Conservation (phyloP, 495 filamentous ascomycete genomes). For the Parmelia sp. region DNA sequence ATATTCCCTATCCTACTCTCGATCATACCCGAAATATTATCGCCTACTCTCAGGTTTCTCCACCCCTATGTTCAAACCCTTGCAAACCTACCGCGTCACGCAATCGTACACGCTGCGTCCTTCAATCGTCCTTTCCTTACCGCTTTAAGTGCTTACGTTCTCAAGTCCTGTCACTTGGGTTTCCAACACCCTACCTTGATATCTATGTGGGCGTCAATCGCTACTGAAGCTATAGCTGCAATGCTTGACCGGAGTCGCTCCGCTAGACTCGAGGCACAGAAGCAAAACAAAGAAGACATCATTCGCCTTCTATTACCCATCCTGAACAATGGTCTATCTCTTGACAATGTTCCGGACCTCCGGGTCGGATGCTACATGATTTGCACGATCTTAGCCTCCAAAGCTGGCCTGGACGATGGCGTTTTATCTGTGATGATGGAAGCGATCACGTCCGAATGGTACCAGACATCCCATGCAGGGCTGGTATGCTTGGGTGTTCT, state of each 20-base stretch:
- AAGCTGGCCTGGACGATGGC: conserved; percentile 66
- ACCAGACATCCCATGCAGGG: conserved; percentile 58
- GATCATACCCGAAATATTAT: conserved; percentile 66
- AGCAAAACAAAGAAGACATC: conserved; percentile 70
- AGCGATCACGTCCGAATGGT: conserved; percentile 70
- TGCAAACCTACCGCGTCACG: conserved; percentile 66
- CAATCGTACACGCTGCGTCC: conserved; percentile 71
- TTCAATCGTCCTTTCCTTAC: conserved; percentile 65
- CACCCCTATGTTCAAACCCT: conserved; percentile 73
- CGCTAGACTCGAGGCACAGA: conserved; percentile 58
- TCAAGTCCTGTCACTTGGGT: conserved; percentile 57
- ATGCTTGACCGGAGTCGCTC: conserved; percentile 71
- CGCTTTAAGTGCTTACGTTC: conserved; percentile 64
- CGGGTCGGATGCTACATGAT: conserved; percentile 87
- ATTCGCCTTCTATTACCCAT: conserved; percentile 67
- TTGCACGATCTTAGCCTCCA: conserved; percentile 73
- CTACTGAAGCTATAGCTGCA: conserved; percentile 70
- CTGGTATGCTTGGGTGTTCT: conserved; percentile 74
- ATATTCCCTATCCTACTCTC: conserved; percentile 76
- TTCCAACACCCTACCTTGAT: conserved; percentile 69
- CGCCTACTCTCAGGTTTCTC: conserved; percentile 73
- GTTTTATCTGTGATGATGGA: conserved; percentile 78
- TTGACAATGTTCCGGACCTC: conserved; percentile 67
- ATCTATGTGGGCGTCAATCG: conserved; percentile 80
- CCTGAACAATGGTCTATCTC: conserved; percentile 64